Evolutionary conservation across 2,329 filamentous ascomycete genomes (phyloP).

Genomic region (Nothopassalora personata): DNA sequence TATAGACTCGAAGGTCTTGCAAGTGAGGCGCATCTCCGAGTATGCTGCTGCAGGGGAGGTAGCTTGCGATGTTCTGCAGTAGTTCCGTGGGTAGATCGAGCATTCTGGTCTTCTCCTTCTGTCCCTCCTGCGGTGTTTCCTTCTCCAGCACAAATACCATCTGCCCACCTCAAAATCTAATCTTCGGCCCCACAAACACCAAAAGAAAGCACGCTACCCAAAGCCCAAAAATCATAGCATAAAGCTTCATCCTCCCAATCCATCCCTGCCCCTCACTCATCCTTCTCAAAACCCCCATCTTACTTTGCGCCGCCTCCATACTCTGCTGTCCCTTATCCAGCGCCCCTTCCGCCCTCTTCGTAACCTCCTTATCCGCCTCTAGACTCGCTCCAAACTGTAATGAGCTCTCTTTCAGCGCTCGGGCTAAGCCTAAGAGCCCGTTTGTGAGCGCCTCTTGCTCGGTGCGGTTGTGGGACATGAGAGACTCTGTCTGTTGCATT

Average conservation of each 20-base stretch:
- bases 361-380: conserved; percentile 66
- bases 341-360: conserved; percentile 65
- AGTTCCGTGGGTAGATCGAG: background rate
- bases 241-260: conserved; percentile 72
- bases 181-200: conserved; percentile 81
- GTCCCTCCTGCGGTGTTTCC: too few species aligned
- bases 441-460: conserved; percentile 80
- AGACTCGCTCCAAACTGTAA: conserved; percentile 65
- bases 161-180: conserved; percentile 61
- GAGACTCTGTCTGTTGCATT: conserved; percentile 51
- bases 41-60: background rate
- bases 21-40: background rate
- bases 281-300: conserved; percentile 69
- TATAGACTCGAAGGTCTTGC: background rate
- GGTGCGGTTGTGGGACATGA: conserved; percentile 68
- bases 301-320: conserved; percentile 68
- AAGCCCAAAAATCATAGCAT: conserved; percentile 74
- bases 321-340: conserved; percentile 70
- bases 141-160: too few species aligned
- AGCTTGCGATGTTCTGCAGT: background rate
- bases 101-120: background rate
- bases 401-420: conserved; percentile 69
- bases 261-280: conserved; percentile 88
- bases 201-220: conserved; percentile 73
- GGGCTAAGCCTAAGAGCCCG: conserved; percentile 75